These are phyloP conservation scores for Alternaria alternata DNA, from an alignment of 2,329 filamentous ascomycete genomes.

Conservation along the genomic window DNA sequence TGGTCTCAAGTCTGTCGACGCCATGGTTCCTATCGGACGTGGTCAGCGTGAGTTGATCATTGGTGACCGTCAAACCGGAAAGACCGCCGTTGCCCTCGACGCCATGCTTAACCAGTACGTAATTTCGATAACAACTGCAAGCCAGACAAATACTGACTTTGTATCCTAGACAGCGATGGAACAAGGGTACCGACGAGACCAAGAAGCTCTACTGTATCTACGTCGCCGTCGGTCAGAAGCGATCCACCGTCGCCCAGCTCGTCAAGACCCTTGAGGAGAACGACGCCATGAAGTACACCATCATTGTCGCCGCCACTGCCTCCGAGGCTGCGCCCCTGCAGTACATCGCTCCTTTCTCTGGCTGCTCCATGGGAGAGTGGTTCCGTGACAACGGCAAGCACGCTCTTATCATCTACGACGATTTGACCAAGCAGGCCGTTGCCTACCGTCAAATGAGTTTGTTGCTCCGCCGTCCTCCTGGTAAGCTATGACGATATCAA, in stretches of 20 bases:
- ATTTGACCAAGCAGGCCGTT: conserved; percentile 97
- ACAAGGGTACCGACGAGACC: conserved; percentile 81
- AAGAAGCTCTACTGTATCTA: conserved; percentile 99
- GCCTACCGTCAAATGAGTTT: conserved; percentile 99
- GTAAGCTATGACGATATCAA: conserved; percentile 44
- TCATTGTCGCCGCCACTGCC: conserved; percentile 93
- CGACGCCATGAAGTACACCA: conserved; percentile 98
- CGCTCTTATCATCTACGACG: conserved; percentile 89
- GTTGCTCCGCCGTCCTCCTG: conserved; percentile 90
- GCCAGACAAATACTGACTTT: background rate
- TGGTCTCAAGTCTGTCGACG: conserved; percentile 98
- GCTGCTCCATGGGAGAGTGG: conserved; percentile 6
- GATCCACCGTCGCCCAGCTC: conserved; percentile 97
- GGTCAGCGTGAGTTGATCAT: conserved; percentile 99
- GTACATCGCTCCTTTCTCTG: conserved; percentile 50
- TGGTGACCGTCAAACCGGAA: conserved; percentile 99
- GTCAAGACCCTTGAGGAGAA: conserved; percentile 99
- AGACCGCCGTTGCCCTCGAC: conserved; percentile 98
- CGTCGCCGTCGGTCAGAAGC: conserved; percentile 99
- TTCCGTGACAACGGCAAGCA: conserved; percentile 90
- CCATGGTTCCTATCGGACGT: conserved; percentile 99
- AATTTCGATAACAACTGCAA: background rate
- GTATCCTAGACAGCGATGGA: conserved; percentile 69
- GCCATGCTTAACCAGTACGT: conserved; percentile 98
- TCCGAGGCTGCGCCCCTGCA: conserved; percentile 96